phyloP scores from a whole-genome alignment of 1,139 yeast genomes.

The Kodamaea sp. region DNA sequence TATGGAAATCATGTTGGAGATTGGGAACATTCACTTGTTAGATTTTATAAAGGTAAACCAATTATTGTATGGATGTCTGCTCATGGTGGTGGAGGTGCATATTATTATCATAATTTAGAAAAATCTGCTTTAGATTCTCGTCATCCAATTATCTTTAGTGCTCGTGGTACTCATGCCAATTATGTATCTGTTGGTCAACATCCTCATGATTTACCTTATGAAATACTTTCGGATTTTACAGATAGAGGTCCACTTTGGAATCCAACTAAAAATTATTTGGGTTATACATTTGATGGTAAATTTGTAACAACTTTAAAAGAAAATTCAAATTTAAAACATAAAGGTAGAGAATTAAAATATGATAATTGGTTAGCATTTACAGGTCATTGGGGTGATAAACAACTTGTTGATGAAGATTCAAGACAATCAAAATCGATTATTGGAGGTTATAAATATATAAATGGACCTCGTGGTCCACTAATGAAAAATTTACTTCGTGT shows the following conservation, averaged over 20 bases:
- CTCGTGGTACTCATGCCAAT: conserved; percentile 96
- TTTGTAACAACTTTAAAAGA: conserved; percentile 37
- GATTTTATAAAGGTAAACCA: conserved; percentile 80
- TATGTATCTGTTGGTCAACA: conserved; percentile 96
- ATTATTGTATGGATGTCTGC: conserved; percentile 98
- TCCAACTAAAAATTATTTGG: conserved; percentile 75
- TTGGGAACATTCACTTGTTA: conserved; percentile 92
- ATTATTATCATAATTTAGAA: conserved; percentile 69
- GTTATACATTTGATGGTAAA: conserved; percentile 71
- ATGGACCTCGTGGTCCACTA: conserved; percentile 90
- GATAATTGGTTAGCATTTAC: conserved; percentile 74
- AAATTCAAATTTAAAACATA: conserved; percentile 40
- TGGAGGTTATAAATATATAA: conserved; percentile 84
- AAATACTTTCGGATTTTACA: conserved; percentile 86
- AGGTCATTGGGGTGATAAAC: conserved; percentile 94
- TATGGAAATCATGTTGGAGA: conserved; percentile 97
- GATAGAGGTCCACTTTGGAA: conserved; percentile 96
- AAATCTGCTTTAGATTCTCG: conserved; percentile 48
- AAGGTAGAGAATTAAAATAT: conserved; percentile 57
- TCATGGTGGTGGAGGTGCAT: conserved; percentile 96
- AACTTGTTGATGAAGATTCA: conserved; percentile 61
- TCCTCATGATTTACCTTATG: conserved; percentile 90
- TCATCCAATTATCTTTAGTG: conserved; percentile 79
- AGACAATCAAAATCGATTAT: conserved; percentile 79
- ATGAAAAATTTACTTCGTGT: conserved; percentile 66